phyloP scores from a whole-genome alignment of 345 rosid genomes.

The Linum lewisii region DNA sequence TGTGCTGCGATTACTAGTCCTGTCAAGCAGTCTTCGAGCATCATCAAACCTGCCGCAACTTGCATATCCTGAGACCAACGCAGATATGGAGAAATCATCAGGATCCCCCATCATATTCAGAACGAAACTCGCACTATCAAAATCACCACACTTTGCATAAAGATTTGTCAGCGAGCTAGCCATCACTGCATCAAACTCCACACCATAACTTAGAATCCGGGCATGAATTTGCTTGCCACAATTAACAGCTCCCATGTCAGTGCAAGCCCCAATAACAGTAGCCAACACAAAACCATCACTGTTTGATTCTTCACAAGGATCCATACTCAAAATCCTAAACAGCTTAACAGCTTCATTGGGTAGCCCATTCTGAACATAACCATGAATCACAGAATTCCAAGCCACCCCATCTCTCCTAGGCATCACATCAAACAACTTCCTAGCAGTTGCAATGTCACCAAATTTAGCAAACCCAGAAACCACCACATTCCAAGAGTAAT shows the following conservation, averaged over 20 bases:
- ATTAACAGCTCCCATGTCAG: constrained; percentile 41
- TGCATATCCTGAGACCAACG: constrained; percentile 68
- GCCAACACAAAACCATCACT: constrained; percentile 49
- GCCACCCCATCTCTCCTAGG: constrained; percentile 47
- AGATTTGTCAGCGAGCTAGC: constrained; percentile 56
- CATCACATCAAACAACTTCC: constrained; percentile 50
- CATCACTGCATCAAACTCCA: constrained; percentile 41
- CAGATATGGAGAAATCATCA: constrained; percentile 69
- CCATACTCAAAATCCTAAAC: constrained; percentile 36
- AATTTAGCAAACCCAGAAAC: constrained; percentile 55
- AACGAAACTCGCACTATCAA: constrained; percentile 39
- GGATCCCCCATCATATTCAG: constrained; percentile 36
- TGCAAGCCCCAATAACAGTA: constrained; percentile 52
- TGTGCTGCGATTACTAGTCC: constrained; percentile 28
- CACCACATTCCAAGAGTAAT: constrained; percentile 62
- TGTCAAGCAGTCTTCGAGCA: constrained; percentile 43
- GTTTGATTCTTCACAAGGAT: constrained; percentile 22
- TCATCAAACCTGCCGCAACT: constrained; percentile 43
- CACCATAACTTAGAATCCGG: constrained; percentile 31
- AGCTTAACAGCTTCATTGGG: constrained; percentile 44
- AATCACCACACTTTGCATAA: constrained; percentile 65
- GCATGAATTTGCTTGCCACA: constrained; percentile 74
- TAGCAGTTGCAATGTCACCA: constrained; percentile 41
- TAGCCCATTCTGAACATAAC: constrained; percentile 33
- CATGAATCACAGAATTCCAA: constrained; percentile 57